Conservation (phyloP, 1,284 basidiomycete species). For the Afroboletus lepidellus region DNA sequence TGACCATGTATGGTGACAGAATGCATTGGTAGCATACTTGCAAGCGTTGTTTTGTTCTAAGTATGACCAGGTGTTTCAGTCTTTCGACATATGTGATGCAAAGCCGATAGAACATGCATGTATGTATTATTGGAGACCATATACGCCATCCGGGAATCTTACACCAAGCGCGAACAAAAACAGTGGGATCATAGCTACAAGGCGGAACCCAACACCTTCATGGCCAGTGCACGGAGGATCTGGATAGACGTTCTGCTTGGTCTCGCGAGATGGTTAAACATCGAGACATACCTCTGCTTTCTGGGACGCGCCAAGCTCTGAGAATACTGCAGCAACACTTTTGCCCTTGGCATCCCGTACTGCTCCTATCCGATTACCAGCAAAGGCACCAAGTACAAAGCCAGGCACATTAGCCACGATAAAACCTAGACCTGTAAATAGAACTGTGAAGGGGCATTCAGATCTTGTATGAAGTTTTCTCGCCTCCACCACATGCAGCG, state of each 20-base stretch:
- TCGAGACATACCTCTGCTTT: constrained; percentile 73
- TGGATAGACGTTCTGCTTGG: constrained; percentile 36
- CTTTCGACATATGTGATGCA: constrained; percentile 1
- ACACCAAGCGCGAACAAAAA: constrained; percentile 2
- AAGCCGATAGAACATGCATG: background rate
- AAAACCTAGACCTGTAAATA: constrained; percentile 68
- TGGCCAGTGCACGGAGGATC: constrained; percentile 84
- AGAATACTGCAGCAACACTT: constrained; percentile 90
- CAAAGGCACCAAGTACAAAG: constrained; percentile 72
- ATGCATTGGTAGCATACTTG: constrained; percentile 12
- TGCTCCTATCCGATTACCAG: constrained; percentile 84
- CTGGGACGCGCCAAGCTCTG: constrained; percentile 72
- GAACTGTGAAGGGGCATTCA: constrained; percentile 9
- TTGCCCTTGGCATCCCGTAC: constrained; percentile 91
- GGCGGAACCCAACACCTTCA: constrained; percentile 85
- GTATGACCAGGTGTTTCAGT: background rate
- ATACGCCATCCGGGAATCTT: constrained; percentile 3
- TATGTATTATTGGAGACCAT: background rate
- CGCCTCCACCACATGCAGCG: constrained; percentile 53
- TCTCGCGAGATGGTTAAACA: background rate
- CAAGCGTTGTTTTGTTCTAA: background rate
- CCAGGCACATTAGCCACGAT: constrained; percentile 89
- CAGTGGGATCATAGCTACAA: constrained; percentile 27
- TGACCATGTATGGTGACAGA: background rate
- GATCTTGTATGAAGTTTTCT: background rate